These are phyloP conservation scores for Aspergillus saccharolyticus DNA, from an alignment of 495 filamentous ascomycete genomes.

Conservation along the genomic window DNA sequence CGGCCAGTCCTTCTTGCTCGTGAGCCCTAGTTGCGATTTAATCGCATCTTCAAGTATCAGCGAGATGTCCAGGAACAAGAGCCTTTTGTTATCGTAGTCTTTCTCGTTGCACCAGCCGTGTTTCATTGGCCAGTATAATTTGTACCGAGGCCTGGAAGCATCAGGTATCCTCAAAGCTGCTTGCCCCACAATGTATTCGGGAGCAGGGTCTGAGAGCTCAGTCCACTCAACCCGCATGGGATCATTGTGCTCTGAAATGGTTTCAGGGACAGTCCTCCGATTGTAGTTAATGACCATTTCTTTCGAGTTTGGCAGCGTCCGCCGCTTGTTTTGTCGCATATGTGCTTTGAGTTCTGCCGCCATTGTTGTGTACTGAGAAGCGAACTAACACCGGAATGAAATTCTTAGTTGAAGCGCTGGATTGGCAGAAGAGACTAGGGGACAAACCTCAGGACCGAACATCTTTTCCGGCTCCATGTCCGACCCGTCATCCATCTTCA, in stretches of 20 bases:
- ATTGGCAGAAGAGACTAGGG: background rate
- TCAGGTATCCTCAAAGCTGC: constrained; percentile 83
- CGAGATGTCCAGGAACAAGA: constrained; percentile 79
- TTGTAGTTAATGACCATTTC: constrained; percentile 93
- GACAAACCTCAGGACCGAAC: constrained; percentile 77
- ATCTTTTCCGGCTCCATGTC: constrained; percentile 63
- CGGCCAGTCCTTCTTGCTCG: constrained; percentile 70
- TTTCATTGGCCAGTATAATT: constrained; percentile 84
- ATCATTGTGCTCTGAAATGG: constrained; percentile 90
- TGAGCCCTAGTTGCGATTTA: constrained; percentile 72
- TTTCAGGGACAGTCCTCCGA: constrained; percentile 69
- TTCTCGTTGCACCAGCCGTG: constrained; percentile 85
- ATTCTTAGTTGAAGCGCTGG: constrained; percentile 16
- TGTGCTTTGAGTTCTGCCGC: constrained; percentile 77
- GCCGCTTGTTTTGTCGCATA: constrained; percentile 88
- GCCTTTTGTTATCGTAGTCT: constrained; percentile 72
- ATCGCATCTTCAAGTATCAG: constrained; percentile 82
- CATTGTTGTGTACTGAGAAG: constrained; percentile 74
- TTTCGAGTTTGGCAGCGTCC: constrained; percentile 91
- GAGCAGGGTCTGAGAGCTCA: constrained; percentile 62
- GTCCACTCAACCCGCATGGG: constrained; percentile 93
- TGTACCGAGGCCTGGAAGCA: constrained; percentile 81
- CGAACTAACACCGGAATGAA: constrained; percentile 44
- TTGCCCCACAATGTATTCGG: constrained; percentile 74
- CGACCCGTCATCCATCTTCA: constrained; percentile 62